These are phyloP conservation scores for Solanum neorickii DNA, from an alignment of 257 asterid genomes.

Conservation along the genomic window DNA sequence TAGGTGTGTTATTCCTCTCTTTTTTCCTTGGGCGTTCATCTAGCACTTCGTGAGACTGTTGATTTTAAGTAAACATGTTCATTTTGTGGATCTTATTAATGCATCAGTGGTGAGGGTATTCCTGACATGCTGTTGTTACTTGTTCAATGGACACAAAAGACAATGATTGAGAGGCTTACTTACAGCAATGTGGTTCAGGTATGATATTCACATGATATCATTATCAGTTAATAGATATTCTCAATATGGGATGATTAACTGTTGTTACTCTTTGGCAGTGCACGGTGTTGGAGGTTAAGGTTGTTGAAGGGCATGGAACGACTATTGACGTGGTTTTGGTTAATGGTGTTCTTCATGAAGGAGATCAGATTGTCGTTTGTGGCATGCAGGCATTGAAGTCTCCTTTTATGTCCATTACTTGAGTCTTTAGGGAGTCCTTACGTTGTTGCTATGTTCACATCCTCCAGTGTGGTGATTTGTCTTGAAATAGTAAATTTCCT, in stretches of 20 bases:
- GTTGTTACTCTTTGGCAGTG: conserved; percentile 42
- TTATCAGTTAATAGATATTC: neutral
- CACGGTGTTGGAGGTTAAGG: conserved; percentile 98
- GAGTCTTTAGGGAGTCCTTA: neutral
- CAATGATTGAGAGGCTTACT: conserved; percentile 76
- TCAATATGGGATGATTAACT: conserved; percentile 4
- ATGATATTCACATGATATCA: conserved; percentile 11
- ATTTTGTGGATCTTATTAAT: neutral
- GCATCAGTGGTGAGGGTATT: conserved; percentile 79
- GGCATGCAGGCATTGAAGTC: conserved; percentile 77
- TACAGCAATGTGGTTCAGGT: conserved; percentile 81
- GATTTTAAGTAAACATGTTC: neutral
- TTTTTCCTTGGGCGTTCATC: neutral
- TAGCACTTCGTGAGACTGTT: neutral
- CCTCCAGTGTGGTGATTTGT: neutral
- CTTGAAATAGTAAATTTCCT: neutral
- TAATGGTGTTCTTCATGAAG: conserved; percentile 94
- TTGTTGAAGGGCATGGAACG: conserved; percentile 94
- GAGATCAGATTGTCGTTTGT: conserved; percentile 90
- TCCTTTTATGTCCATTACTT: neutral
- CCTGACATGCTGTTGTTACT: conserved; percentile 73
- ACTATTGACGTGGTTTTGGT: conserved; percentile 94
- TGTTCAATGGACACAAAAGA: conserved; percentile 86
- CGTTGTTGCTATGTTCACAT: neutral
- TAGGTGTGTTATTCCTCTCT: conserved; percentile 36